Percentiles rank a stretch among this genome's conserved stretches.
These are phyloP conservation scores for Penicillium sp. DNA, from an alignment of 2,329 filamentous ascomycete genomes.

Conservation along the genomic window DNA sequence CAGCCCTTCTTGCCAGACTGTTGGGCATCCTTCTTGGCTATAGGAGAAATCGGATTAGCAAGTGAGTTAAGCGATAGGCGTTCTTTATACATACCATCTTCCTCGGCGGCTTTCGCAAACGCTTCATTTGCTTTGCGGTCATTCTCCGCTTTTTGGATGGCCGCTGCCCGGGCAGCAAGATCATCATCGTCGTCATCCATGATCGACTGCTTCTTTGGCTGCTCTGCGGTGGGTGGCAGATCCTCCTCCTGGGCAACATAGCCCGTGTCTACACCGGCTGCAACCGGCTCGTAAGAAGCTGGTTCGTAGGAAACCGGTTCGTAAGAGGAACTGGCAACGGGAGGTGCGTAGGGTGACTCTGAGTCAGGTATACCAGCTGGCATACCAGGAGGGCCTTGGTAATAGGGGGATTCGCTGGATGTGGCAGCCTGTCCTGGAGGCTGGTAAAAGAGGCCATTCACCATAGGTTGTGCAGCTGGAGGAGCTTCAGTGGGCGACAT, in stretches of 20 bases:
- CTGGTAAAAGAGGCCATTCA: constrained; percentile 28
- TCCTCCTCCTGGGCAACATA: constrained; percentile 50
- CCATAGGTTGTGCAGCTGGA: constrained; percentile 22
- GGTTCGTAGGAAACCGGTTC: constrained; percentile 13
- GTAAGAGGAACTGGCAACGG: constrained; percentile 27
- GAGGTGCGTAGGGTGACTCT: constrained; percentile 33
- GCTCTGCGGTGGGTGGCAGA: constrained; percentile 46
- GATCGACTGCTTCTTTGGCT: constrained; percentile 71
- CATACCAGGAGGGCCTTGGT: constrained; percentile 21
- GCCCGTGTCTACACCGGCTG: constrained; percentile 24
- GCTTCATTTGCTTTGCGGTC: constrained; percentile 75
- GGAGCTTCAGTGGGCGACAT: constrained; percentile 23
- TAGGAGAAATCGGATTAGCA: constrained; percentile 47
- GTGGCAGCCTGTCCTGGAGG: constrained; percentile 15
- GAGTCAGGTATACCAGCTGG: constrained; percentile 21
- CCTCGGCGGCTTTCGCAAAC: constrained; percentile 77
- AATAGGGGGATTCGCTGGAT: constrained; percentile 26
- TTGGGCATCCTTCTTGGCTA: constrained; percentile 37
- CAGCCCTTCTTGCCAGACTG: constrained; percentile 58
- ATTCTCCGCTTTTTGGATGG: constrained; percentile 59
- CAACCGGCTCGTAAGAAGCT: not conserved
- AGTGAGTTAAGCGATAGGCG: not conserved
- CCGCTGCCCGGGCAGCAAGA: constrained; percentile 54
- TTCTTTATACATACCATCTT: constrained; percentile 50
- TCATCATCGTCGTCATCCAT: constrained; percentile 79